phyloP scores from a whole-genome alignment of 2,329 filamentous ascomycete species.

The Penicillium griseofulvum region DNA sequence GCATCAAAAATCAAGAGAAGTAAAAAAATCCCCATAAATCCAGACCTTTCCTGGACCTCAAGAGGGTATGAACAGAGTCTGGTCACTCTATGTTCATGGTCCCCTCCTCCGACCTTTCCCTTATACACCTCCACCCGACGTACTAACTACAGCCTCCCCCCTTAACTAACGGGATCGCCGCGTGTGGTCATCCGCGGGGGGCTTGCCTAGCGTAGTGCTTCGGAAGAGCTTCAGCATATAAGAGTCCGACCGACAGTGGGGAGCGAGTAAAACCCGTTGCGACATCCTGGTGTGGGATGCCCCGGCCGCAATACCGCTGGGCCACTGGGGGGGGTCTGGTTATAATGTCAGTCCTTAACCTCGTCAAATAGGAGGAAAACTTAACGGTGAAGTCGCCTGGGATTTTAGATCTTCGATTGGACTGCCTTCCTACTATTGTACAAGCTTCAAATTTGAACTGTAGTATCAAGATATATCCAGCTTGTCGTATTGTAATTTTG shows the following conservation, averaged over 20 bases:
- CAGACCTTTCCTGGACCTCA: background rate
- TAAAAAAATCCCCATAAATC: background rate
- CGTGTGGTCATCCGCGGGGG: background rate
- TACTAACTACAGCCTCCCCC: background rate
- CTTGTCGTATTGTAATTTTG: accelerated
- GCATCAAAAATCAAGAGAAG: no score
- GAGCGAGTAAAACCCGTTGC: background rate
- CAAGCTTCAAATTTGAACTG: background rate
- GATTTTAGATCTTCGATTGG: background rate
- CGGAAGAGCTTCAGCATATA: background rate
- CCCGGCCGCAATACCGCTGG: background rate
- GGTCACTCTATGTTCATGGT: background rate
- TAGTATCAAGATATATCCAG: accelerated
- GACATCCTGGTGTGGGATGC: background rate
- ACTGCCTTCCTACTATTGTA: background rate
- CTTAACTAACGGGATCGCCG: background rate
- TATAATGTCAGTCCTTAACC: background rate
- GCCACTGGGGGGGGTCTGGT: background rate
- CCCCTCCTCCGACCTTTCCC: background rate
- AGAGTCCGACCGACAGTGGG: background rate
- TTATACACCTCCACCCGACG: background rate
- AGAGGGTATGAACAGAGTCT: background rate
- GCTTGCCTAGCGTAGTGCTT: background rate
- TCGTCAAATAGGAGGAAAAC: background rate
- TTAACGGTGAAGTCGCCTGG: background rate